Evolutionary conservation across 768 basidiomycete species (phyloP), one percentile per base, ranked within the genome.

Genomic region (Obba rivulosa): DNA sequence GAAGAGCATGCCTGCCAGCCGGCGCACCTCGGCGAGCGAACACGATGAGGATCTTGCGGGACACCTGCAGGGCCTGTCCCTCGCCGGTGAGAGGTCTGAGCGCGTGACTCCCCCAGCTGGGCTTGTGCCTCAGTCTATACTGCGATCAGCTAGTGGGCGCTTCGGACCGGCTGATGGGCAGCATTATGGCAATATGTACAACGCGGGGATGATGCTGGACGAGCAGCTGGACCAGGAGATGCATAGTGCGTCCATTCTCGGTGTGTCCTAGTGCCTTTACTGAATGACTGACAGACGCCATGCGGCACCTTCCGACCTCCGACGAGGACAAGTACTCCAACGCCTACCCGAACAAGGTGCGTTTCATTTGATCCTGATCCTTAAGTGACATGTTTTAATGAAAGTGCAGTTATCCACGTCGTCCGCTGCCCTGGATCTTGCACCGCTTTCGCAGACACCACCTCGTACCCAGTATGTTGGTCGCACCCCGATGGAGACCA

Each of bases 161-260:
- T 81, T 79, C 57, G 70, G 61, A 18, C 77, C 80, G 40, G 81
- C 81, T 42, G 83, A 86, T 46, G 78, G 75, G 35, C 67, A 72
- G 13, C 75, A 72, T 42, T 79, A 81, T 61, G 78, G 79, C 8
- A 81, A 75, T 52, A 74, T 74, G 28, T 89, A 81, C 65, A 91
- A 90, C 60, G 80, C 87, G 35, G 89, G 88, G 24, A 85, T 92
- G 83, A 83, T 94, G 81, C 71, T 95, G 52, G 92, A 95, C 57
- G 88, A 94, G 65, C 91, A 94, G 61, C 69, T 95, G 56, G 92
- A 95, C 61, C 82, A 90, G 68, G 92, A 95, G 64, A 92, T 95
- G 81, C 85, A 93, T 62, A 92, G 92, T 92, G 57, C 58, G 86
- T 77, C 25, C 38, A 34, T 49, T 48, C 14, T 34, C 8, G 24